These are phyloP conservation scores for Sanghuangporus baumii DNA, from an alignment of 1,284 basidiomycete genomes.

Conservation along the genomic window DNA sequence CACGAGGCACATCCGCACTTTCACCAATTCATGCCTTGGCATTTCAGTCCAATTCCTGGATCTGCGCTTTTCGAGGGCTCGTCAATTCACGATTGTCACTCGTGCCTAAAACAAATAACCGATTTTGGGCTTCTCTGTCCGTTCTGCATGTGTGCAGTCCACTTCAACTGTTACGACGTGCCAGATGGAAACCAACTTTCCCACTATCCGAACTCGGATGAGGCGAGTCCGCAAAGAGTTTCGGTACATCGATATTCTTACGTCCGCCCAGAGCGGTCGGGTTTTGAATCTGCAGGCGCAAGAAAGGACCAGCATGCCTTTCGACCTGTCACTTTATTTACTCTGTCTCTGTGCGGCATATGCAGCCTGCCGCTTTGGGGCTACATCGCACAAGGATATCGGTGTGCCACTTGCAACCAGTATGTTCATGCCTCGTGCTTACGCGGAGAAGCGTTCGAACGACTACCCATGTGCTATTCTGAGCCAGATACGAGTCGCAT, in stretches of 20 bases:
- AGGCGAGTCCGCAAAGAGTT: conserved; percentile 44
- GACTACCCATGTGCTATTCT: conserved; percentile 35
- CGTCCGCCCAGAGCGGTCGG: conserved; percentile 32
- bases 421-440: conserved; percentile 60
- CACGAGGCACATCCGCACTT: conserved; percentile 34
- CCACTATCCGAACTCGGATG: conserved; percentile 43
- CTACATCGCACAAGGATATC: conserved; percentile 51
- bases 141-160: conserved; percentile 57
- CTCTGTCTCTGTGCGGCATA: conserved; percentile 58
- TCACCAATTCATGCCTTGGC: conserved; percentile 68
- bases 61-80: conserved; percentile 31
- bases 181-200: conserved; percentile 53
- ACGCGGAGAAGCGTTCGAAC: conserved; percentile 20
- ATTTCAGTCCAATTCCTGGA: conserved; percentile 34
- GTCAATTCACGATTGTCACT: conserved; percentile 44
- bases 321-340: conserved; percentile 61
- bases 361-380: conserved; percentile 75
- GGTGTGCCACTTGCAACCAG: conserved; percentile 55
- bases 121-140: conserved; percentile 64
- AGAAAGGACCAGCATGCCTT: conserved; percentile 42
- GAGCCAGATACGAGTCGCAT: conserved; percentile 41
- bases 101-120: conserved; percentile 43
- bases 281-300: conserved; percentile 23
- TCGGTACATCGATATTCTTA: conserved; percentile 58
- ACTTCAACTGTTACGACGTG: conserved; percentile 70